A percentile compares a stretch with the other conserved stretches of the same genome.
phyloP scores from a whole-genome alignment of 371 early-diverging fungal genomes.

The Entomophthora muscae region DNA sequence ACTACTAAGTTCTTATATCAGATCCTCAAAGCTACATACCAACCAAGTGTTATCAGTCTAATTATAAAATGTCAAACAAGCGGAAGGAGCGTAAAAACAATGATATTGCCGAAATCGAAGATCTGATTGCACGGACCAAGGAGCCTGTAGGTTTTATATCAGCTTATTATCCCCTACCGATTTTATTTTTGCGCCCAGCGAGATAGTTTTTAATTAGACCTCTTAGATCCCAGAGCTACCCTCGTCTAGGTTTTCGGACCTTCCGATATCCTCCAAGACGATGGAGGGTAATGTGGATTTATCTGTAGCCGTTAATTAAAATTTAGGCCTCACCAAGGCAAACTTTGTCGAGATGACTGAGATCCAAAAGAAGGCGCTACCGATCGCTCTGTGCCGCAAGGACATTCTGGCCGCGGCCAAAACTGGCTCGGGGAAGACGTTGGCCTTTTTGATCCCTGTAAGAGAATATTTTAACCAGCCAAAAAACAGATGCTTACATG shows the following conservation, averaged over 20 bases:
- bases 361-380: constrained; percentile 86
- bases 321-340: constrained; percentile 39
- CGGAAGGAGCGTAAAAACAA: not conserved
- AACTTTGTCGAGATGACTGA: constrained; percentile 90
- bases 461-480: constrained; percentile 7
- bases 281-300: constrained; percentile 10
- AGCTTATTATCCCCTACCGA: not conserved
- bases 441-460: constrained; percentile 95
- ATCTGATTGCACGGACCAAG: not conserved
- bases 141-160: not conserved
- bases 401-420: constrained; percentile 97
- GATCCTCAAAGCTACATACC: no score
- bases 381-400: constrained; percentile 63
- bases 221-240: not conserved
- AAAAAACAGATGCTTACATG: not conserved
- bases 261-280: constrained; percentile 50
- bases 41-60: no score
- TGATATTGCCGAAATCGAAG: not conserved
- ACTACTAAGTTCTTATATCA: no score
- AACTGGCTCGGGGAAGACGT: constrained; percentile 99
- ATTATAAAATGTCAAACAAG: not conserved
- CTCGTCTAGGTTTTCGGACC: constrained; percentile 28
- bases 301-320: not conserved
- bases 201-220: not conserved
- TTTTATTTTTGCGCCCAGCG: not conserved